Evolutionary conservation across 805 yeast genomes (phyloP).

Genomic region (Yamadazyma endophytica): DNA sequence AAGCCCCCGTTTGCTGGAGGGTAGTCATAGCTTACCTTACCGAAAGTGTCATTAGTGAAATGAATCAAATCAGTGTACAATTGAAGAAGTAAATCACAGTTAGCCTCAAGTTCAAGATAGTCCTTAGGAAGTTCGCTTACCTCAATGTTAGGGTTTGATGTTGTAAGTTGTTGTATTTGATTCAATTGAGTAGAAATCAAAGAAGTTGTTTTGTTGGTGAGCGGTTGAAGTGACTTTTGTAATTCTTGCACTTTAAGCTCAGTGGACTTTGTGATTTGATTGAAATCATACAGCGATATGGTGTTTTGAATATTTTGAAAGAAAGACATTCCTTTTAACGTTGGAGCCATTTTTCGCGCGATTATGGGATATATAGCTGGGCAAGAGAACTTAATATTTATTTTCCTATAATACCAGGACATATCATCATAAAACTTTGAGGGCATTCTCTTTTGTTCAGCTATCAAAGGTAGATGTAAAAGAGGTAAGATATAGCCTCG

Average conservation of each 20-base stretch:
- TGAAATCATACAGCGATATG: conserved; percentile 36
- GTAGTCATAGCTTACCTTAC: conserved; percentile 72
- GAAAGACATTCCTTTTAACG: too few relatives aligned
- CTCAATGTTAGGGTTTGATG: conserved; percentile 43
- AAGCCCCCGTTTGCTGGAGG: conserved; percentile 58
- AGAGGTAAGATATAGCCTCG: too few relatives aligned
- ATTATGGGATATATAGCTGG: too few relatives aligned
- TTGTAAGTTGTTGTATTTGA: conserved; percentile 39
- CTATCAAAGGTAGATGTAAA: too few relatives aligned
- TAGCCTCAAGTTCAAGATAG: conserved; percentile 62
- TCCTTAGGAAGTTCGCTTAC: conserved; percentile 73
- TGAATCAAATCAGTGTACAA: conserved; percentile 51
- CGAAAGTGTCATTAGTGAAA: conserved; percentile 52
- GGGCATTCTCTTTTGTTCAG: too few relatives aligned
- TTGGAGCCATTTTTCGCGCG: too few relatives aligned
- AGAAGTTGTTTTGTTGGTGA: conserved; percentile 56
- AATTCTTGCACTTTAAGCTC: conserved; percentile 44
- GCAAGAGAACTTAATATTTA: too few relatives aligned
- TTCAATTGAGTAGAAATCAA: conserved; percentile 62
- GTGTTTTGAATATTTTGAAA: conserved; percentile 40
- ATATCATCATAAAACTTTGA: too few relatives aligned
- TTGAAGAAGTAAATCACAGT: conserved; percentile 59
- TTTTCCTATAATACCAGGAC: too few relatives aligned
- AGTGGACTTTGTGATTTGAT: conserved; percentile 31
- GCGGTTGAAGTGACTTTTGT: conserved; percentile 45